Percentiles rank a stretch among this genome's conserved stretches.
Conservation (phyloP, 495 filamentous ascomycete species). For the Sordaria brevicollis region DNA sequence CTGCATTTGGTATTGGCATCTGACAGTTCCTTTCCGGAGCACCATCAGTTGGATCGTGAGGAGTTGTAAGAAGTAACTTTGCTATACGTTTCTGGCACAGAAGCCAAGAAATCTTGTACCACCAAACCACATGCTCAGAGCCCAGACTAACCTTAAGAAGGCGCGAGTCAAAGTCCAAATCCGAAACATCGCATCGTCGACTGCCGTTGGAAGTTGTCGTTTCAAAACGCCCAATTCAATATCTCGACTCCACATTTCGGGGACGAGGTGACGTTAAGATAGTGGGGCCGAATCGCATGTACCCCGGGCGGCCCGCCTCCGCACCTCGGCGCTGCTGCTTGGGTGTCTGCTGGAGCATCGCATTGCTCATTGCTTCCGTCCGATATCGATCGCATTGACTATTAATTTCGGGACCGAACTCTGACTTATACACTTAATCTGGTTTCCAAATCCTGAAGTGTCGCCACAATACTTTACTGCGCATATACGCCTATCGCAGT, state of each 20-base stretch:
- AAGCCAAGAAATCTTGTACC: not conserved
- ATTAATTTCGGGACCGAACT: not conserved
- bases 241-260: not conserved
- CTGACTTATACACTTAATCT: not conserved
- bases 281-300: not conserved
- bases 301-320: not conserved
- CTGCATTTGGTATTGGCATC: not conserved
- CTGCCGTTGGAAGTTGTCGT: not conserved
- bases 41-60: not conserved
- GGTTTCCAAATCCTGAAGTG: not conserved
- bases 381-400: not conserved
- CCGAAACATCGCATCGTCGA: not conserved
- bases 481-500: too few species aligned
- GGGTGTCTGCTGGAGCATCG: not conserved
- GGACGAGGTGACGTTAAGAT: not conserved
- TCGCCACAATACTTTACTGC: not conserved
- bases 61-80: not conserved
- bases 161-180: not conserved
- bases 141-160: not conserved
- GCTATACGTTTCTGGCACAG: not conserved
- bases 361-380: not conserved
- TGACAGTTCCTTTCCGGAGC: not conserved
- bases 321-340: not conserved
- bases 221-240: not conserved
- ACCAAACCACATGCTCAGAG: not conserved